Conservation (phyloP, 768 basidiomycete genomes). For the Pisolithus tinctorius region DNA sequence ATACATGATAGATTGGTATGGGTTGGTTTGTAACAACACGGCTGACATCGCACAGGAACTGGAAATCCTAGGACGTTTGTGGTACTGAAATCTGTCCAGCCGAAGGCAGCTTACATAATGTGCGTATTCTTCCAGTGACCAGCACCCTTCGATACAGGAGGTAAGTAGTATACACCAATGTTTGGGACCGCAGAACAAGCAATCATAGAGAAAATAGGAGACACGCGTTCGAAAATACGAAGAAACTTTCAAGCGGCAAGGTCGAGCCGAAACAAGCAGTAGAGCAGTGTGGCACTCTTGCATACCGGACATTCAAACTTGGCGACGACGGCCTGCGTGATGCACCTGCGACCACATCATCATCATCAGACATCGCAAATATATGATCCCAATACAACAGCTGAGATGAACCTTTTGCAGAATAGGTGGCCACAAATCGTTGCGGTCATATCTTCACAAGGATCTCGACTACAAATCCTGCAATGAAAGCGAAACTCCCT, state of each 20-base stretch:
- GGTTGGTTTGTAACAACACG: too few relatives aligned
- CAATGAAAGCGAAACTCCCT: conserved; percentile 34
- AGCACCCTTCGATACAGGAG: too few relatives aligned
- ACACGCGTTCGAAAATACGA: too few relatives aligned
- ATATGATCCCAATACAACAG: not conserved
- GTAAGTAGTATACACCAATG: too few relatives aligned
- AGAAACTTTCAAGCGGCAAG: conserved; percentile 17
- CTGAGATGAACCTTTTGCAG: conserved; percentile 41
- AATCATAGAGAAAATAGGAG: too few relatives aligned
- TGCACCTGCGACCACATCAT: conserved; percentile 35
- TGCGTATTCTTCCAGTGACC: too few relatives aligned
- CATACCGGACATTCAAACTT: conserved; percentile 48
- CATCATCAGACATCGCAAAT: not conserved
- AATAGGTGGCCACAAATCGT: conserved; percentile 62
- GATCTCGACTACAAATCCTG: conserved; percentile 41
- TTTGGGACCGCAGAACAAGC: too few relatives aligned
- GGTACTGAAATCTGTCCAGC: too few relatives aligned
- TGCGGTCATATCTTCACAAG: conserved; percentile 47
- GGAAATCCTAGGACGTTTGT: too few relatives aligned
- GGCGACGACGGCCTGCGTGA: conserved; percentile 41
- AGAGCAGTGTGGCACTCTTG: conserved; percentile 41
- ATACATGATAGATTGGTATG: too few relatives aligned
- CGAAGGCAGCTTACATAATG: too few relatives aligned
- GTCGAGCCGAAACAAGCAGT: conserved; percentile 50
- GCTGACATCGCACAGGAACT: too few relatives aligned